Conservation (phyloP, 139 green algal genomes). For the Pseudopediastrum boryanum region DNA sequence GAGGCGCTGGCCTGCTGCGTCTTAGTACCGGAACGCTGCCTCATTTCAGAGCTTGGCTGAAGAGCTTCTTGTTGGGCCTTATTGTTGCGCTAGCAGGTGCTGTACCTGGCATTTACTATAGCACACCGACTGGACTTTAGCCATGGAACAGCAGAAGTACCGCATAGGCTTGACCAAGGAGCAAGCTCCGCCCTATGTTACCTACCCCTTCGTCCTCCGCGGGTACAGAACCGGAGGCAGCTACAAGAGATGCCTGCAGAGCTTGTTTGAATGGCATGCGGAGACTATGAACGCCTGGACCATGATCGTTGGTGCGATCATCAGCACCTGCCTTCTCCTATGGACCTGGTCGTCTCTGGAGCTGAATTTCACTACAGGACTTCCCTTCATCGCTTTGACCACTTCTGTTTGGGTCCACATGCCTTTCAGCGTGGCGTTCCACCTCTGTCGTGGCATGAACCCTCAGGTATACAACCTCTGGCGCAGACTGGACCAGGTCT, state of each 20-base stretch:
- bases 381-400: constrained; percentile 29
- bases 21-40: no score
- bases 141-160: no score
- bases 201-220: constrained; percentile 24
- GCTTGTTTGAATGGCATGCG: constrained; percentile 37
- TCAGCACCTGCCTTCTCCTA: constrained; percentile 10
- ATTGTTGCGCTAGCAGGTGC: no score
- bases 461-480: constrained; percentile 35
- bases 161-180: constrained; percentile 16
- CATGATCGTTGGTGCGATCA: constrained; percentile 16
- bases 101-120: no score
- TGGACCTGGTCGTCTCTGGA: no score
- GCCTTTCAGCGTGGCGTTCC: constrained; percentile 36
- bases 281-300: constrained; percentile 41
- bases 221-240: constrained; percentile 31
- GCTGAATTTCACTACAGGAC: no score
- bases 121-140: no score
- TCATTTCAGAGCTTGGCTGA: no score
- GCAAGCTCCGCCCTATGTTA: constrained; percentile 22
- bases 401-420: constrained; percentile 22
- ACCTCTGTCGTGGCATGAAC: constrained; percentile 35
- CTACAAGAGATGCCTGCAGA: constrained; percentile 9
- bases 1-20: no score
- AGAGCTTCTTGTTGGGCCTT: no score
- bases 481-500: constrained; percentile 33